A percentile compares a stretch with the other conserved stretches of the same genome.
These are phyloP conservation scores for Aquanectria penicillioides DNA, from an alignment of 2,329 filamentous ascomycete genomes.

Conservation along the genomic window DNA sequence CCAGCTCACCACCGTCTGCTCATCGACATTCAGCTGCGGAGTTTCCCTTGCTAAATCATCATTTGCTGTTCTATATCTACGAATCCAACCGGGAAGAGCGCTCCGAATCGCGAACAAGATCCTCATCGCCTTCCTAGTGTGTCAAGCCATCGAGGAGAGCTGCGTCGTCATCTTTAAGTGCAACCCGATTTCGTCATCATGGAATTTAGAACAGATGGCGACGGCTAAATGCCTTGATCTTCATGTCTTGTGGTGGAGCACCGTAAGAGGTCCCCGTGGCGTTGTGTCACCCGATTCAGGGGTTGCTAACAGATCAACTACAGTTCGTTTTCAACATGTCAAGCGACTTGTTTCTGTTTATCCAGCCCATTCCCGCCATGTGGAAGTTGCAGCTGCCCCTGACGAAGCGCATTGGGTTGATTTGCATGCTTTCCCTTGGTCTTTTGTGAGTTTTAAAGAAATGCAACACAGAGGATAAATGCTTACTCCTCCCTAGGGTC, in stretches of 20 bases:
- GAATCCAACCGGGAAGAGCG: conserved; percentile 40
- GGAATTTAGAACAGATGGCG: conserved; percentile 27
- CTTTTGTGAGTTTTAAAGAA: conserved; percentile 30
- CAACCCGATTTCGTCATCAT: conserved; percentile 41
- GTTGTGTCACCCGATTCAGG: no score
- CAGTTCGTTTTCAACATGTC: conserved; percentile 48
- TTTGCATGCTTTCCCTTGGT: conserved; percentile 42
- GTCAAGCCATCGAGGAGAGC: conserved; percentile 44
- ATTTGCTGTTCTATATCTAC: conserved; percentile 46
- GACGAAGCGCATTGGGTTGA: conserved; percentile 41
- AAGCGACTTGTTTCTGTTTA: conserved; percentile 49
- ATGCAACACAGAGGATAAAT: neutral
- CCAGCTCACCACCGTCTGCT: conserved; percentile 36
- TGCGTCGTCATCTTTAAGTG: conserved; percentile 43
- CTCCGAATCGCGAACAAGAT: conserved; percentile 42
- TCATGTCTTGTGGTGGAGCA: conserved; percentile 45
- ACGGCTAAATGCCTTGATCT: conserved; percentile 41
- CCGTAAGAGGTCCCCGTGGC: conserved; percentile 35
- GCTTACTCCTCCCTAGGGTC: conserved; percentile 26
- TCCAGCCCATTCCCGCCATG: conserved; percentile 51
- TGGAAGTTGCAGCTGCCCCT: conserved; percentile 47
- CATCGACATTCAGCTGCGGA: conserved; percentile 43
- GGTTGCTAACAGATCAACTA: neutral
- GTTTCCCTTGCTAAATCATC: conserved; percentile 44
- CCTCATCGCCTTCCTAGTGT: conserved; percentile 40